Evolutionary conservation across 2,329 filamentous ascomycete species (phyloP).

Genomic region (Sporothrix pseudoabietina): DNA sequence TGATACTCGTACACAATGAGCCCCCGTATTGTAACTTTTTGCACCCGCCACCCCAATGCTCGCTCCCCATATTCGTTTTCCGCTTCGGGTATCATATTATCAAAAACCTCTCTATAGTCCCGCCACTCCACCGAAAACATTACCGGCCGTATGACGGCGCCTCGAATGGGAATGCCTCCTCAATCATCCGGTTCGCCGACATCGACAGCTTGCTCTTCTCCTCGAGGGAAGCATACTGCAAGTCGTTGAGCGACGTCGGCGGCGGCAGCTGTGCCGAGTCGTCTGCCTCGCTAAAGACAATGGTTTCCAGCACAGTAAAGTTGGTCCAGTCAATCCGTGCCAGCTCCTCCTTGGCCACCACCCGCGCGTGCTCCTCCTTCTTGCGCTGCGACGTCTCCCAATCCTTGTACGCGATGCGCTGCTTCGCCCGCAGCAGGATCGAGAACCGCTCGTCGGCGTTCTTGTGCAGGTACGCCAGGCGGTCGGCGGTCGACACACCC

Average conservation of each 20-base stretch:
- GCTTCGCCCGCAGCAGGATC: conserved; percentile 76
- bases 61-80: not conserved
- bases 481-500: conserved; percentile 45
- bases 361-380: conserved; percentile 82
- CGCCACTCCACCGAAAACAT: not conserved
- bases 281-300: conserved; percentile 86
- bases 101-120: not conserved
- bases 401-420: conserved; percentile 84
- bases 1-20: not conserved
- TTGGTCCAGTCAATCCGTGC: conserved; percentile 97
- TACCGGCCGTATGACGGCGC: not conserved
- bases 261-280: conserved; percentile 84
- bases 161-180: conserved; percentile 79
- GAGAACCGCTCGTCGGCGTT: conserved; percentile 80
- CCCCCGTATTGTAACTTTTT: not conserved
- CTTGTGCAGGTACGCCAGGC: conserved; percentile 70
- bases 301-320: conserved; percentile 93
- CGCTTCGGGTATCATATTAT: conserved; percentile 2
- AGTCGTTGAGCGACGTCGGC: conserved; percentile 83
- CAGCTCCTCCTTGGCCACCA: conserved; percentile 74
- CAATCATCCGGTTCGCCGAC: conserved; percentile 78
- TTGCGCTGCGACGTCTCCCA: conserved; percentile 84
- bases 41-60: not conserved
- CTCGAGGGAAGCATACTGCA: conserved; percentile 92
- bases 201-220: conserved; percentile 92